phyloP scores from a whole-genome alignment of 2,329 filamentous ascomycete genomes.

The Talaromyces atroroseus region DNA sequence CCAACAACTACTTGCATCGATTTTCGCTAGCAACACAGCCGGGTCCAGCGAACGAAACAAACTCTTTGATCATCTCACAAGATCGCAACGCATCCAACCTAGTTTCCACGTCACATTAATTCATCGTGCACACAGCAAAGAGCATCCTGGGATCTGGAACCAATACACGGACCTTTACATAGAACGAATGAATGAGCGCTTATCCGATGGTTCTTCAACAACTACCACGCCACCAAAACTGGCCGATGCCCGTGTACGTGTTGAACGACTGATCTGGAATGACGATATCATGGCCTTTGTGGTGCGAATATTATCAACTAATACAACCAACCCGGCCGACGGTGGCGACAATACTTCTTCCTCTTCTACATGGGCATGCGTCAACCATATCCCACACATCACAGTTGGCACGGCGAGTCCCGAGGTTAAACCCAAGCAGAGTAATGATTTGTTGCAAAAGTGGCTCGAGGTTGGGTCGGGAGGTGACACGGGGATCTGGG shows the following conservation, averaged over 20 bases:
- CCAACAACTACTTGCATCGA: conserved; percentile 57
- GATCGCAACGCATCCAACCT: conserved; percentile 69
- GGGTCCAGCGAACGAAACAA: conserved; percentile 48
- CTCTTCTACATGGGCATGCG: conserved; percentile 55
- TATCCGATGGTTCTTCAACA: conserved; percentile 19
- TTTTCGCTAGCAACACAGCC: conserved; percentile 52
- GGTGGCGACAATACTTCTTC: conserved; percentile 20
- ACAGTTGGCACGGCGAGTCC: conserved; percentile 76
- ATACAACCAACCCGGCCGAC: conserved; percentile 33
- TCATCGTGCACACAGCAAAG: conserved; percentile 61
- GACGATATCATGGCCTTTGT: conserved; percentile 86
- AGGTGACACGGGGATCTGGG: conserved; percentile 49
- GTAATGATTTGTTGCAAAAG: conserved; percentile 71
- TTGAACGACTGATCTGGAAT: conserved; percentile 73
- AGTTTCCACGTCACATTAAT: conserved; percentile 92
- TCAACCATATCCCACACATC: conserved; percentile 77
- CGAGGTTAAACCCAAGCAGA: conserved; percentile 84
- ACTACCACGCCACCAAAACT: conserved; percentile 27
- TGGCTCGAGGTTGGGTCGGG: conserved; percentile 63
- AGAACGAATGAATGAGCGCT: conserved; percentile 25
- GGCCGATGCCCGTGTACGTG: conserved; percentile 42
- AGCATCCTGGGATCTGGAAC: conserved; percentile 68
- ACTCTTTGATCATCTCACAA: conserved; percentile 71
- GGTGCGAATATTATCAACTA: conserved; percentile 55
- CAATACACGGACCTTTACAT: conserved; percentile 60